Base-by-base conservation (phyloP, 192 early-diverging fungal species). In the Coemansia sp. region DNA sequence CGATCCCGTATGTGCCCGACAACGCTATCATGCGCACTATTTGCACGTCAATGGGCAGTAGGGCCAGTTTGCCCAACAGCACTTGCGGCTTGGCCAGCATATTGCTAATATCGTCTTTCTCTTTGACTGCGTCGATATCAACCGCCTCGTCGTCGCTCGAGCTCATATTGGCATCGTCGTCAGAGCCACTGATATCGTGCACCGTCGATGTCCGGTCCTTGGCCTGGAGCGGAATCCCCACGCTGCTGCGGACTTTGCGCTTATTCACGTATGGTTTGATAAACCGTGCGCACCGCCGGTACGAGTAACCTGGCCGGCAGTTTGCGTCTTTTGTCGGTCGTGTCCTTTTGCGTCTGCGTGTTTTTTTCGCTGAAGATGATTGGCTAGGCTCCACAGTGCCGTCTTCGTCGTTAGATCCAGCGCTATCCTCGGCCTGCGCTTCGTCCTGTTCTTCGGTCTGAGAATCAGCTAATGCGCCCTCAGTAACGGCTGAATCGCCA, bases 1-100 rank as follows among this genome's bases (percentile, higher is more conserved):
- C 68, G 1, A 60, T 67, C 5, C 79, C 79, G 31, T 64, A 52
- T 3, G 60, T 46, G 10, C 79, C 79, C 1, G 79, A 49, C 0
- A 82, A 59, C 22, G 74, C 74, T 34, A 82, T 65, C 23, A 82
- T 38, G 14, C 79, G 74, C 25, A 82, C 61, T 12, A 82, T 34
- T 51, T 82, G 79, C 40, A 64, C 26, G 2, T 82, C 74, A 19
- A 76, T 14, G 1, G 74, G 54, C 28, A 82, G 26, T 20, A 37
- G 10, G 1, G 51, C 57, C 17, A 72, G 56, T 42, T 50, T 20
- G 8, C 79, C 79, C 10, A 67, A 47, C 5, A 37, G 47, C 4
- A 67, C 64, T 42, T 69, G 64, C 26, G 63, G 66, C 48, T 54
- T 76, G 1, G 64, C 49, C 64, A 76, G 57, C 52, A 82, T n/a